Evolutionary conservation across 106 monocot genomes (phyloP).

Genomic region (Platanthera zijinensis): DNA sequence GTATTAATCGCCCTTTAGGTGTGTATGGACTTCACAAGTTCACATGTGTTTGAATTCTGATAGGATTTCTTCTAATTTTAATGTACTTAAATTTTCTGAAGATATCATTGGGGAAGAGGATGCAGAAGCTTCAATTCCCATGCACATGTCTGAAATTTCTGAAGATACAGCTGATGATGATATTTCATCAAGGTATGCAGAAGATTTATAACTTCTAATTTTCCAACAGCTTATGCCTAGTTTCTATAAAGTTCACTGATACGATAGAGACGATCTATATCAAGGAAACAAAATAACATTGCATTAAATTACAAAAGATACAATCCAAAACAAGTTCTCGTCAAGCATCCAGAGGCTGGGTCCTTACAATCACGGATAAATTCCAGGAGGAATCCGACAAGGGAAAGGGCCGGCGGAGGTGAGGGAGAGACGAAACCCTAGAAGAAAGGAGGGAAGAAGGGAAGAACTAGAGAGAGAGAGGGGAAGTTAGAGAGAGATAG

Average conservation of each 20-base stretch:
- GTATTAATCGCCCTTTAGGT: conserved; percentile 83
- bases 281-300: too few species aligned
- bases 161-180: conserved; percentile 85
- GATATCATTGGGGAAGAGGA: conserved; percentile 66
- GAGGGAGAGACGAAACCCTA: too few species aligned
- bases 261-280: too few species aligned
- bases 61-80: background rate
- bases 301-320: too few species aligned
- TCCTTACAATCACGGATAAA: too few species aligned
- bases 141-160: conserved; percentile 53
- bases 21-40: conserved; percentile 4
- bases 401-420: too few species aligned
- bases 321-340: too few species aligned
- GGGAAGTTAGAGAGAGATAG: too few species aligned
- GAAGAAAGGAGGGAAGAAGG: too few species aligned
- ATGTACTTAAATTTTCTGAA: conserved; percentile 13
- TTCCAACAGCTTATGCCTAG: background rate
- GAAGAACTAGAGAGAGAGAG: too few species aligned
- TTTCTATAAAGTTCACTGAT: background rate
- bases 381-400: too few species aligned
- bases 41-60: background rate
- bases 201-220: background rate
- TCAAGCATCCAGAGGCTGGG: too few species aligned
- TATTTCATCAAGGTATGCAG: conserved; percentile 68
- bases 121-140: conserved; percentile 57